Evolutionary conservation across 1,139 yeast genomes (phyloP), one percentile per base, ranked within the genome.

Genomic region (Candida sp.): DNA sequence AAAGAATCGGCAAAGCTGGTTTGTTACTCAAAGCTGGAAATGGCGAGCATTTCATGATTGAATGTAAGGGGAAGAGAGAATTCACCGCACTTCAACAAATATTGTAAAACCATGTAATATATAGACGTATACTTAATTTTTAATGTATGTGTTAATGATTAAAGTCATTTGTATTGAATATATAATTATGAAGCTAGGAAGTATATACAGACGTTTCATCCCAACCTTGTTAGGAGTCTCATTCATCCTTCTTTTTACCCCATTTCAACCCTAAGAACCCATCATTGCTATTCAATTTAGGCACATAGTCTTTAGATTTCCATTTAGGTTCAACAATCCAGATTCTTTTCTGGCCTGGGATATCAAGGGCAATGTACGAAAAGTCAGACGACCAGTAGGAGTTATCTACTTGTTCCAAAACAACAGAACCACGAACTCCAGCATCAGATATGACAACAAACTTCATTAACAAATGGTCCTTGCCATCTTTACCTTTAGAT

Each of bases 181-280:
- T 32, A 11, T 32, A 32, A n/a, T 6, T 11, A 12, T 32, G 6
- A 7, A 11, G 34, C 4, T 6, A 12, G 34, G 34, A 12, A 11
- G 12, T 32, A 32, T 32, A n/a, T 32, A 32, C 34, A 32, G 19
- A 32, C 11, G 34, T 5, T 32, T 12, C 19, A 11, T 32, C 34
- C 19, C 34, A 33, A 27, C 35, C 11, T 32, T 6, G 34, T 32
- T 32, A 11, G n/a, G 7, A 32, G 9, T 6, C 25, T 43, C 44
- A 50, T 43, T 66, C 71, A 42, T 79, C 80, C 52, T 78, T 79
- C 61, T 79, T 84, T 21, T 89, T 85, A 1, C 96, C 96, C 96
- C 96, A 88, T 54, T 82, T 84, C 38, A 87, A 81, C 12, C 95
- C 95, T 50, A 87, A 71, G 57, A 87, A 86, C 1, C 93, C 91